Base-by-base conservation (phyloP, 305 asterid species). In the Fraxinus xanthoxyloides region DNA sequence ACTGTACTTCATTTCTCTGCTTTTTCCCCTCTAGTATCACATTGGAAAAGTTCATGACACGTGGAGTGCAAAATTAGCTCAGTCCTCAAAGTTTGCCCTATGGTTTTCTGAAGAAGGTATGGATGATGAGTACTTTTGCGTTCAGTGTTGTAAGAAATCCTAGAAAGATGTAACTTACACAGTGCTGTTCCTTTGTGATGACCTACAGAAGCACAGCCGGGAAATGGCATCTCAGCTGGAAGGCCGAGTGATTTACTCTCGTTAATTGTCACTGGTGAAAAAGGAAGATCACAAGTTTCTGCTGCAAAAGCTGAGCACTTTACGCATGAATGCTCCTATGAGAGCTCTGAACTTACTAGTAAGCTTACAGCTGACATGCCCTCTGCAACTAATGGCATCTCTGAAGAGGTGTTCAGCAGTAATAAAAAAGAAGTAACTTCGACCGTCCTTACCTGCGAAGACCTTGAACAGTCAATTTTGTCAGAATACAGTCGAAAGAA, bases 51-150 rank as follows among this genome's bases (percentile, higher is more conserved):
- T 89, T 72, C 94, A 87, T 76, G 97, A 89, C 72, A 74, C 88
- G 79, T 80, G 90, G 92, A 86, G 84, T 87, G 26, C 65, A 56
- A 56, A 56, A 56, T 75, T 91, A 84, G 88, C 75, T 24, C 90
- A 86, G 63, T 89, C 97, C 8, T 94, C 99, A 3, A 97, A 92
- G 89, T 90, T 97, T 89, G 94, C 95, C 81, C 96, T 80, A 74
- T 94, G 98, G 98, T 94, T 97, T 88, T 89, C 67, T 72, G 97
- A 90, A 88, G 99, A 93, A 86, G 99, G 98, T 97, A 84, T 38
- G 78, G 74, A 54, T 81, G 36, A 48, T 72, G 82, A 48, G n/a
- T 79, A 28, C 5, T 30, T 72, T 32, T 36, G 23, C 75, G 75
- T 38, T 78, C 31, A 72, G 21, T 77, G 56, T 75, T 78, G 78